These are phyloP conservation scores for Pleurotus pulmonarius DNA, from an alignment of 768 basidiomycete species.

Conservation along the genomic window DNA sequence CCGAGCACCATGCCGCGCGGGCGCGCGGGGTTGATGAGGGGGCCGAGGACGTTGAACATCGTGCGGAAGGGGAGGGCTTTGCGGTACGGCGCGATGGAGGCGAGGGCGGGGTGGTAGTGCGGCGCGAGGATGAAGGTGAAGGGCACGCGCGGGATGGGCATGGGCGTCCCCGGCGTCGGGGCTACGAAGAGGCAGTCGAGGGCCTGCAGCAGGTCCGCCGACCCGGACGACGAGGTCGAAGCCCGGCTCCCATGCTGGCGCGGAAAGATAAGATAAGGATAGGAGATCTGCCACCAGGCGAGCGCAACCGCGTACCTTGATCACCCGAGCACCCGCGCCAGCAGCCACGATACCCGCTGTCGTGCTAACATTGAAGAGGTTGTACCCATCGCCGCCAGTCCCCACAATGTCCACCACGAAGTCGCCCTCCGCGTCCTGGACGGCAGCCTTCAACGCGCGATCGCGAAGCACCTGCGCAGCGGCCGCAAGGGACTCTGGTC, in stretches of 20 bases:
- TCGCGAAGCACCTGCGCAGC: constrained; percentile 72
- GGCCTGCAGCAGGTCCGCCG: constrained; percentile 86
- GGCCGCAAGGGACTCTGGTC: constrained; percentile 73
- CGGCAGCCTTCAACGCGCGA: constrained; percentile 60
- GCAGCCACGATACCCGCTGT: constrained; percentile 92
- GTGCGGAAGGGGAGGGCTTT: constrained; percentile 90
- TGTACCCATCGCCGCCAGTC: constrained; percentile 92
- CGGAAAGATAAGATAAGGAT: constrained; percentile 7
- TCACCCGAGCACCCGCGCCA: constrained; percentile 88
- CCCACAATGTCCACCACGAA: constrained; percentile 88
- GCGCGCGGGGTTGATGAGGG: constrained; percentile 86
- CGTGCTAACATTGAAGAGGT: constrained; percentile 96
- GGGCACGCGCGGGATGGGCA: constrained; percentile 61
- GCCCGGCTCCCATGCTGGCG: constrained; percentile 84
- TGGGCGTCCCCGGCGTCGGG: constrained; percentile 53
- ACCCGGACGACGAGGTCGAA: constrained; percentile 91
- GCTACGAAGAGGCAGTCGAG: constrained; percentile 74
- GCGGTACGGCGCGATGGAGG: constrained; percentile 77
- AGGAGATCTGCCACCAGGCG: neutral
- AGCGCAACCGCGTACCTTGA: constrained; percentile 60
- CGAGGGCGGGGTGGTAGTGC: constrained; percentile 88
- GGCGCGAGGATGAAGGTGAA: constrained; percentile 95
- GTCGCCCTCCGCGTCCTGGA: constrained; percentile 59
- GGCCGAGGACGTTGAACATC: constrained; percentile 94
- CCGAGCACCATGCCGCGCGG: constrained; percentile 91